A percentile compares a stretch with the other conserved stretches of the same genome.
Conservation (phyloP, 2,329 filamentous ascomycete species). For the Penicillium janthinellum region DNA sequence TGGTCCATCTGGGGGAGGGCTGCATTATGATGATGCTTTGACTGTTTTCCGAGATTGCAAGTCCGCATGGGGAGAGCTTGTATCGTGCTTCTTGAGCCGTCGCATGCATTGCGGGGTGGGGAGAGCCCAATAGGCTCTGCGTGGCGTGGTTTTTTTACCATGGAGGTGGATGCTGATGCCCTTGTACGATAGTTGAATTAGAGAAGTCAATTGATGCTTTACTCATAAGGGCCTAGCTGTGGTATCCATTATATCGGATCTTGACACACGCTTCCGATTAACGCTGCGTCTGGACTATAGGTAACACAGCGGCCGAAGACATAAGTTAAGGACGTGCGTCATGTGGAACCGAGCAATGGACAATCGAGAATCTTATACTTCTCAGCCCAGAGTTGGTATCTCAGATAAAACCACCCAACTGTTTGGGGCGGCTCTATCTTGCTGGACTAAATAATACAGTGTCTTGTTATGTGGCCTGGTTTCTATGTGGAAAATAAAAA, state of each 20-base stretch:
- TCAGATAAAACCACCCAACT: not conserved
- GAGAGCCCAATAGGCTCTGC: conserved; percentile 5
- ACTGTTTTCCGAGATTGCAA: conserved; percentile 14
- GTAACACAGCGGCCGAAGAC: too few relatives aligned
- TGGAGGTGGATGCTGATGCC: conserved; percentile 18
- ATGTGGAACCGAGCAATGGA: too few relatives aligned
- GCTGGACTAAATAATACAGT: not conserved
- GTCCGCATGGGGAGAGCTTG: conserved; percentile 12
- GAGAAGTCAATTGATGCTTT: conserved; percentile 24
- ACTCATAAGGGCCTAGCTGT: not conserved
- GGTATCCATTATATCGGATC: not conserved
- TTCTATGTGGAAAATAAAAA: conserved; percentile 17
- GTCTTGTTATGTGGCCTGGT: not conserved
- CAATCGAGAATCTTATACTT: too few relatives aligned
- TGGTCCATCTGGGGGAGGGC: conserved; percentile 17
- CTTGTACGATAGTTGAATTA: conserved; percentile 29
- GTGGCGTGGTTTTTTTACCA: not conserved
- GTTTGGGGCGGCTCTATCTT: not conserved
- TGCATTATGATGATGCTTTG: conserved; percentile 20
- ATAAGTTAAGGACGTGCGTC: too few relatives aligned
- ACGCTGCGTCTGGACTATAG: not conserved
- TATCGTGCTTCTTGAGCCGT: conserved; percentile 4
- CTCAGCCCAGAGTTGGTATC: too few relatives aligned
- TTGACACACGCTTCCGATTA: not conserved
- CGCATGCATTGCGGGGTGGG: conserved; percentile 12